These are phyloP conservation scores for Agarophyton chilense DNA, from an alignment of 23 red algal species.

Conservation along the genomic window DNA sequence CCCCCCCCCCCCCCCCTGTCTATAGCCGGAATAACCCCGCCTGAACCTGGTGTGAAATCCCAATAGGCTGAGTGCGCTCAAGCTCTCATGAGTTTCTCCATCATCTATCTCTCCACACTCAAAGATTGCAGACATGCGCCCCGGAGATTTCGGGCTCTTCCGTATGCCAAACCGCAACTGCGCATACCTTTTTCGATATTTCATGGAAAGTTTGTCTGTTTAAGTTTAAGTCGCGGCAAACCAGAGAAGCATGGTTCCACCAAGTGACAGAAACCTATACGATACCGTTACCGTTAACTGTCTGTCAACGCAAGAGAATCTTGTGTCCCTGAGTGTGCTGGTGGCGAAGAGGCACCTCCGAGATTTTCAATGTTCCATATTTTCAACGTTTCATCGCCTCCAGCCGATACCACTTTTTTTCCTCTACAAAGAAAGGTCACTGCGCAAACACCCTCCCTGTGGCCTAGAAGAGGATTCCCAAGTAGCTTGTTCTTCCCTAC, in stretches of 20 bases:
- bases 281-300: too few relatives aligned
- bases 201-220: neutral
- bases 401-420: neutral
- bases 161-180: neutral
- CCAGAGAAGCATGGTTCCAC: constrained; percentile 21
- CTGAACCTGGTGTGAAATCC: neutral
- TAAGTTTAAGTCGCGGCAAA: neutral
- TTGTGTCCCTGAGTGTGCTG: neutral
- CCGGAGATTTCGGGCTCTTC: constrained; percentile 7
- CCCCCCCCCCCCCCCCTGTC: neutral
- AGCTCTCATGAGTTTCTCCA: neutral
- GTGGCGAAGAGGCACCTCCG: neutral
- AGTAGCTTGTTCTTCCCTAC: neutral
- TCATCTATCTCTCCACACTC: constrained; percentile 21
- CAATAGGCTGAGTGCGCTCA: neutral
- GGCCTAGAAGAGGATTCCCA: constrained; percentile 10
- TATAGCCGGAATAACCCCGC: neutral
- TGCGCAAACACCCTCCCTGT: neutral
- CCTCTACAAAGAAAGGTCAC: neutral
- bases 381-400: constrained; percentile 12
- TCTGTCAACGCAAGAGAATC: constrained; percentile 2
- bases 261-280: constrained; percentile 15
- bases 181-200: neutral
- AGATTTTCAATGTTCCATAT: neutral
- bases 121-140: neutral